Base-by-base conservation (phyloP, 2,329 filamentous ascomycete genomes). In the Claviceps monticola region DNA sequence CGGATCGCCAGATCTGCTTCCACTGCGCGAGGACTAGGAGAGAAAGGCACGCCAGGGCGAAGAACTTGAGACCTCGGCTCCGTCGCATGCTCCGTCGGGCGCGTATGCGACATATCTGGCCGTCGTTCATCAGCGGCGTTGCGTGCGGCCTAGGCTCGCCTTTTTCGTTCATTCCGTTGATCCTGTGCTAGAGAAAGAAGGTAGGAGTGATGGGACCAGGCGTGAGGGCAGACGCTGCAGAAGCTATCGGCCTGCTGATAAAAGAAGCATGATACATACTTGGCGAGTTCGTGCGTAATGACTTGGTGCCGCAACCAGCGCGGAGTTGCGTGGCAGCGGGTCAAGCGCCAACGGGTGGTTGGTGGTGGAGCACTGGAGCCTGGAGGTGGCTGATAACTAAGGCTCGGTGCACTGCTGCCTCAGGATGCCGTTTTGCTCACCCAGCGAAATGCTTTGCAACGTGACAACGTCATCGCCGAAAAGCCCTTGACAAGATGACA, bases 21-120 rank as follows among this genome's bases (percentile, higher is more conserved):
- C 72, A 75, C 55, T 76, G 73, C 0, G 72, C 69, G 51, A 72
- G 70, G n/a, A 66, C 72, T 45, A 75, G 73, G 55, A 79, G 75
- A 34, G 64, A 65, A n/a, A 80, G 64, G 56, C 70, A 75, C 8
- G 69, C 68, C 5, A 79, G 56, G 6, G 62, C 68, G 43, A 74
- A 60, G 51, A 74, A 59, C 42, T 69, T 69, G 50, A 76, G 56
- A 2, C 62, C 66, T 38, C 73, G 68, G 9, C 71, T 73, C 39
- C 73, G 70, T 50, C 74, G 69, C 38, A 71, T 51, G 36, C 62
- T 46, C 19, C 57, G 63, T 44, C 57, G 59, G 21, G 58, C 54
- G 26, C 61, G 63, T 23, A 56, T 46, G 4, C 53, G 55, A 42
- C 44, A 50, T 29, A 48, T 47, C n/a, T 49, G 7, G 21, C 17